These are phyloP conservation scores for Aspergillus homomorphus DNA, from an alignment of 495 filamentous ascomycete species.

Conservation along the genomic window DNA sequence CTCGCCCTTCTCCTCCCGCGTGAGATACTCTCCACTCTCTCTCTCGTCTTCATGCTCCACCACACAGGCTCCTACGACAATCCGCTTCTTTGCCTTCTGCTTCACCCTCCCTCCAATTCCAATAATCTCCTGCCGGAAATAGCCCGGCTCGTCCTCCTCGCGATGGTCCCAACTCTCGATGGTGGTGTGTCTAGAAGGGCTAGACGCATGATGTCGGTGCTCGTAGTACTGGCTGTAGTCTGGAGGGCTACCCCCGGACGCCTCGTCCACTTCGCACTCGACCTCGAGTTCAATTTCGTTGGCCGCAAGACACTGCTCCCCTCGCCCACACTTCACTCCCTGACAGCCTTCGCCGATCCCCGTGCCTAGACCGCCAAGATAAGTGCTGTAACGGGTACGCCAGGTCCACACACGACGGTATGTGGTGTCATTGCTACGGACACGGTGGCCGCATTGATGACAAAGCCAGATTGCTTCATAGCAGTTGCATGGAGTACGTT, in stretches of 20 bases:
- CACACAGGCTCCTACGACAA: conserved; percentile 76
- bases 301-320: conserved; percentile 63
- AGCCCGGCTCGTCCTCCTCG: conserved; percentile 57
- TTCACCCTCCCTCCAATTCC: conserved; percentile 83
- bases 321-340: conserved; percentile 79
- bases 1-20: conserved; percentile 51
- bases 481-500: conserved; percentile 68
- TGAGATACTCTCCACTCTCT: conserved; percentile 60
- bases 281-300: conserved; percentile 74
- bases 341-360: conserved; percentile 86
- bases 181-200: conserved; percentile 7
- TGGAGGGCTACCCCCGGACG: conserved; percentile 25
- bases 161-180: conserved; percentile 15
- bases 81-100: conserved; percentile 71
- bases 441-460: conserved; percentile 66
- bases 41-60: conserved; percentile 79
- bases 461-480: conserved; percentile 72
- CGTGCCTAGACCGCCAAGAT: conserved; percentile 75
- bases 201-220: conserved; percentile 8
- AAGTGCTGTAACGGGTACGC: conserved; percentile 79
- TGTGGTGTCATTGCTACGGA: conserved; percentile 65
- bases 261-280: conserved; percentile 69
- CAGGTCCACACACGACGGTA: conserved; percentile 84
- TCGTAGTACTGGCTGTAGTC: conserved; percentile 12
- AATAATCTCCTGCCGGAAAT: conserved; percentile 79